Conservation (phyloP, 441 rosid genomes). For the Populus hybrid region DNA sequence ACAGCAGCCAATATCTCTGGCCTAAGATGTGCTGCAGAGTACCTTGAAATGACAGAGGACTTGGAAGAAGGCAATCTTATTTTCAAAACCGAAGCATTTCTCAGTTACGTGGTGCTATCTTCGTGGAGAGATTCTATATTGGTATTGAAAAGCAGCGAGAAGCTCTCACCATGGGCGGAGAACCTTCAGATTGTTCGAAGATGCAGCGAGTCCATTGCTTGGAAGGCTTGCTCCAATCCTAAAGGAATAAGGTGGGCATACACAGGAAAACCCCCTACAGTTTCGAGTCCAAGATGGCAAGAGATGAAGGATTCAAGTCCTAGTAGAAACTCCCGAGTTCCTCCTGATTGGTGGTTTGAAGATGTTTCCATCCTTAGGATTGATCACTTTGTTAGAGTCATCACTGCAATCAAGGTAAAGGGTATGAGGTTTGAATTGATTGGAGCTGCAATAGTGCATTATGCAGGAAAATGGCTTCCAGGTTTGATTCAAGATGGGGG, state of each 20-base stretch:
- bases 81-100: constrained; percentile 95
- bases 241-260: constrained; percentile 93
- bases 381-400: constrained; percentile 84
- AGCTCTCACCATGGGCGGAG: constrained; percentile 95
- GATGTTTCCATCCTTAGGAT: constrained; percentile 34
- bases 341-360: constrained; percentile 99
- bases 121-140: constrained; percentile 95
- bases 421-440: constrained; percentile 85
- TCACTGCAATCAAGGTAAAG: constrained; percentile 91
- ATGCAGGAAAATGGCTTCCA: constrained; percentile 84
- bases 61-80: constrained; percentile 95
- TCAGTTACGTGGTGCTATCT: constrained; percentile 89
- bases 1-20: constrained; percentile 87
- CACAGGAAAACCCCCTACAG: constrained; percentile 64
- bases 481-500: constrained; percentile 62
- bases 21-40: constrained; percentile 87
- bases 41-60: constrained; percentile 98
- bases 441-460: constrained; percentile 81
- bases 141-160: constrained; percentile 82
- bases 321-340: constrained; percentile 62
- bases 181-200: constrained; percentile 88
- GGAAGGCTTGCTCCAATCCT: constrained; percentile 97
- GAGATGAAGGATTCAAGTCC: constrained; percentile 81
- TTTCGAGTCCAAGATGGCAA: constrained; percentile 81
- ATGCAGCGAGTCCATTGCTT: constrained; percentile 94